Evolutionary conservation across 345 rosid genomes (phyloP).

Genomic region (Clausena lansium): DNA sequence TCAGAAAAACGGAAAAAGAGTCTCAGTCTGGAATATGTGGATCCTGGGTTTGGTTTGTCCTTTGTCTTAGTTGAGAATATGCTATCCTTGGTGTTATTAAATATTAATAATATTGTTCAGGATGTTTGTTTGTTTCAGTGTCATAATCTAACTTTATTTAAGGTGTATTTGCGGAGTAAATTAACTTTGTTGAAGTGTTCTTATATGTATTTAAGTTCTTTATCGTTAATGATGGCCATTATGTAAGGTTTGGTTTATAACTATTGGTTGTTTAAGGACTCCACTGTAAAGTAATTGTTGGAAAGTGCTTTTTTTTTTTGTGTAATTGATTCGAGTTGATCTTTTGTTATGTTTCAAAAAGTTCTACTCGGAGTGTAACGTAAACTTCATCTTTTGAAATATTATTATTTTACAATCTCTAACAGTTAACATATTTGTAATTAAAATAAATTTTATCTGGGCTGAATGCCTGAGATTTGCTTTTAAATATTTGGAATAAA

Average conservation of each 20-base stretch:
- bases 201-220: background rate
- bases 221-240: background rate
- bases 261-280: background rate
- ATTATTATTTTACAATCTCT: too few species aligned
- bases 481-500: too few species aligned
- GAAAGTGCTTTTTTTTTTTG: background rate
- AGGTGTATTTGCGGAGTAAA: background rate
- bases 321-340: background rate
- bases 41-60: conserved; percentile 16
- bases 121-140: background rate
- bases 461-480: background rate
- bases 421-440: background rate
- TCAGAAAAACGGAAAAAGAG: background rate
- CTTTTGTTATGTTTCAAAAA: background rate
- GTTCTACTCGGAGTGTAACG: background rate
- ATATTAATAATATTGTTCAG: background rate
- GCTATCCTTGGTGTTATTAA: background rate
- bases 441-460: background rate
- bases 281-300: background rate
- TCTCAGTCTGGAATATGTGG: background rate
- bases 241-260: background rate
- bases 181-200: background rate
- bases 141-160: background rate
- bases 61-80: background rate
- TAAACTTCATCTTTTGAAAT: background rate